Base-by-base conservation (phyloP, 2,329 filamentous ascomycete species). In the Phialophora tarda region DNA sequence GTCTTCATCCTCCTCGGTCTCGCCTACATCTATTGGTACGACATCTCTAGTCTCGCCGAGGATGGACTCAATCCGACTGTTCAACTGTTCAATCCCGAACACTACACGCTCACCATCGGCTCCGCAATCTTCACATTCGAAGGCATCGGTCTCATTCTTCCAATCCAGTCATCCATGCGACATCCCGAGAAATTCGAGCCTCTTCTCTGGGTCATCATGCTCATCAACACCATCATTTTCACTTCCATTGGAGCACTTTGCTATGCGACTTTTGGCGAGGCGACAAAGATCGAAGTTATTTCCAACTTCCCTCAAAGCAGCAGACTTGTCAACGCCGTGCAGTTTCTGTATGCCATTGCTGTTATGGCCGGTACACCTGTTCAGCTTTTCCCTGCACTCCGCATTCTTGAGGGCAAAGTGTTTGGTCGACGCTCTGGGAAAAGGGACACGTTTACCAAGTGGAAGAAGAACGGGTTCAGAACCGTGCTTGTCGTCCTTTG, bases 91-190 rank as follows among this genome's bases (percentile, higher is more conserved):
- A 92, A 92, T 76, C 86, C 89, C 0, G 79, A 82, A 28, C 82
- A 85, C 63, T 92, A 89, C 75, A 89, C 90, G 0, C 80, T 92
- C 62, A 92, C 89, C 28, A 84, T 92, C 56, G 90, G 90, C 60
- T 86, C 88, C 1, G 87, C 89, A 44, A 91, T 92, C 74, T 92
- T 92, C 78, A 91, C 90, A 0, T 92, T 91, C 71, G 90, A 92
- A 75, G 90, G 90, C 56, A 92, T 92, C 55, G 90, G 90, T 0
- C 85, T 92, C 26, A 91, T 92, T 69, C 80, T 92, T 8, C 90
- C 90, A 0, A 92, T 92, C 62, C 89, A 92, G 75, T 89, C 88
- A 8, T 89, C 87, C 64, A 92, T 92, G 90, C 86, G 85, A 72
- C 81, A 88, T 65, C 90, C 90, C 0, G 81, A 91, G 68, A 83